A percentile compares a stretch with the other conserved stretches of the same genome.
Conservation (phyloP, 2,329 filamentous ascomycete species). For the Calonectria pseudoturangicola region DNA sequence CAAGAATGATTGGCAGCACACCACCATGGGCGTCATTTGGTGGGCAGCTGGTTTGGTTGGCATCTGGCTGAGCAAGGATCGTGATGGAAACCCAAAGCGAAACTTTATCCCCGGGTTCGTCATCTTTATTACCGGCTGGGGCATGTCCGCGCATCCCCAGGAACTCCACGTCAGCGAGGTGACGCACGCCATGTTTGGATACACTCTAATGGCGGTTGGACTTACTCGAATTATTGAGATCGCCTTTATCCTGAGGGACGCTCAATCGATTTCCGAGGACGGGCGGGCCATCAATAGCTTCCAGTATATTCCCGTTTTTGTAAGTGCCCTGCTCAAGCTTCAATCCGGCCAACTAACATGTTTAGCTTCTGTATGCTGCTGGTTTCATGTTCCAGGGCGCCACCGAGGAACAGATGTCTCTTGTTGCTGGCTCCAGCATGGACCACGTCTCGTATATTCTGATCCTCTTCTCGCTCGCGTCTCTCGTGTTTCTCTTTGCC, state of each 20-base stretch:
- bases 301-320: constrained; percentile 72
- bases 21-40: constrained; percentile 99
- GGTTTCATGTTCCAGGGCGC: constrained; percentile 99
- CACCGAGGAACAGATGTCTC: constrained; percentile 94
- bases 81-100: constrained; percentile 89
- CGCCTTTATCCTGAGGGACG: constrained; percentile 88
- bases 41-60: constrained; percentile 95
- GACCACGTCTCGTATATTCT: constrained; percentile 95
- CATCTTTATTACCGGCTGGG: constrained; percentile 94
- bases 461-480: constrained; percentile 92
- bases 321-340: constrained; percentile 63
- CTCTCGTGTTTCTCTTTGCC: constrained; percentile 92
- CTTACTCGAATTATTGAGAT: constrained; percentile 92
- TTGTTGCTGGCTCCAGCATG: constrained; percentile 83
- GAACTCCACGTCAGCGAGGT: constrained; percentile 88
- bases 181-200: constrained; percentile 93
- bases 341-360: constrained; percentile 38
- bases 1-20: constrained; percentile 96
- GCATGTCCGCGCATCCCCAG: constrained; percentile 95
- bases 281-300: constrained; percentile 80
- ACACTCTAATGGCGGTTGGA: constrained; percentile 94
- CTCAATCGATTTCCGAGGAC: constrained; percentile 77
- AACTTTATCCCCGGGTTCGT: constrained; percentile 96
- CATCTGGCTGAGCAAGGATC: constrained; percentile 91
- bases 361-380: constrained; percentile 88